Percentiles rank a stretch among this genome's conserved stretches.
These are phyloP conservation scores for Mortierella sp. DNA, from an alignment of 371 early-diverging fungal species.

Conservation along the genomic window DNA sequence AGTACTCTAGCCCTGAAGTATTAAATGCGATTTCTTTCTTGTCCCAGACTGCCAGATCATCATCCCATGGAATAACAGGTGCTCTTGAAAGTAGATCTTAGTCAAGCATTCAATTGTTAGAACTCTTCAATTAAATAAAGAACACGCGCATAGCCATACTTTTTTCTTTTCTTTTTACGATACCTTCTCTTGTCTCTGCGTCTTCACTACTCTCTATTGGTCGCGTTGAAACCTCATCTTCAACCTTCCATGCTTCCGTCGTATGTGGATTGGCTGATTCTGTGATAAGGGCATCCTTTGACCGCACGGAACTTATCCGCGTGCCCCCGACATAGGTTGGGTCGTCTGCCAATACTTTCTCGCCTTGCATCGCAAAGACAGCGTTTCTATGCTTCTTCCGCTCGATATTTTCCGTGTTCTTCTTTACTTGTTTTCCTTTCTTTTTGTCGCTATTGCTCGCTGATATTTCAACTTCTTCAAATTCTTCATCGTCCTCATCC, in stretches of 20 bases:
- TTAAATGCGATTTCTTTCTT: slow-evolving; percentile 71
- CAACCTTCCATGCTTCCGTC: not conserved
- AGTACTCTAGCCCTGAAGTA: slow-evolving; percentile 71
- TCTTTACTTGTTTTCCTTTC: slow-evolving; percentile 39
- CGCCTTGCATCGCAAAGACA: slow-evolving; percentile 52
- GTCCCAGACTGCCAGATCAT: slow-evolving; percentile 81
- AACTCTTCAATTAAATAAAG: not conserved
- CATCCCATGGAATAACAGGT: slow-evolving; percentile 77
- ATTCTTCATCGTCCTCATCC: slow-evolving; percentile 68
- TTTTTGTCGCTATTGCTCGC: slow-evolving; percentile 6
- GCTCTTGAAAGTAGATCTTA: slow-evolving; percentile 59
- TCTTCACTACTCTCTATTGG: not conserved
- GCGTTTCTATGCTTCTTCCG: slow-evolving; percentile 17
- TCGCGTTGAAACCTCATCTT: not conserved
- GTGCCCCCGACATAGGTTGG: slow-evolving; percentile 52
- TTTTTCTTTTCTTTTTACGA: not conserved
- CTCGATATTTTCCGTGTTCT: not conserved
- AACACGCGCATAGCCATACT: not conserved
- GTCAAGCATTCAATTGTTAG: not conserved
- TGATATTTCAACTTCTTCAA: slow-evolving; percentile 68
- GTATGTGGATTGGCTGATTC: not conserved
- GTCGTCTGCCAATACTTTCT: slow-evolving; percentile 39
- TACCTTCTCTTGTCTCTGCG: slow-evolving; percentile 40
- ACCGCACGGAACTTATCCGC: not conserved
- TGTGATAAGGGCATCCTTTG: not conserved